Conservation (phyloP, 2,329 filamentous ascomycete genomes). For the Polychaeton citri region DNA sequence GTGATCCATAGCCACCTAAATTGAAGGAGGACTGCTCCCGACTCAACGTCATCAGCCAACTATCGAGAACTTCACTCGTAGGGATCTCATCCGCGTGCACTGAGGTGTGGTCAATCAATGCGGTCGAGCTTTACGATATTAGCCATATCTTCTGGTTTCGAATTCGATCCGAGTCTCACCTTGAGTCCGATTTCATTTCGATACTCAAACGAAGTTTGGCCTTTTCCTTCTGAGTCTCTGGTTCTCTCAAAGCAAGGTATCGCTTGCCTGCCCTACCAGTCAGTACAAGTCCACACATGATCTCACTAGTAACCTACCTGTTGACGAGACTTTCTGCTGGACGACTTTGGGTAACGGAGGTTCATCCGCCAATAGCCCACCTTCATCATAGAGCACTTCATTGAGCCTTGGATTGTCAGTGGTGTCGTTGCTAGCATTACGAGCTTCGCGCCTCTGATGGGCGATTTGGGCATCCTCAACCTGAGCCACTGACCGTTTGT, state of each 20-base stretch:
- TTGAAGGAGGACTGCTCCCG: constrained; percentile 8
- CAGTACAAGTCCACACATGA: background rate
- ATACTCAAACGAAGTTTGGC: no score
- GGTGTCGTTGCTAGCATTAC: background rate
- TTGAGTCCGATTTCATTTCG: no score
- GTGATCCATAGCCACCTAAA: constrained; percentile 3
- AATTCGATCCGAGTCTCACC: no score
- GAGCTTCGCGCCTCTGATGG: constrained; percentile 1
- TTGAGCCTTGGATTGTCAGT: constrained; percentile 3
- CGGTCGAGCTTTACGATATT: no score
- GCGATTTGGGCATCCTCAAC: background rate
- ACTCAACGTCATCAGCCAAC: constrained; percentile 13
- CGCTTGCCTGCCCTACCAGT: constrained; percentile 1
- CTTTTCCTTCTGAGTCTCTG: no score
- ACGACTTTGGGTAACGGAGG: constrained; percentile 12
- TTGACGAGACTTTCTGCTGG: constrained; percentile 21
- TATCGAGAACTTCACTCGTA: constrained; percentile 14
- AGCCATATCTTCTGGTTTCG: no score
- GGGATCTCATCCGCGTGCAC: constrained; percentile 18
- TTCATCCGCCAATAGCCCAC: constrained; percentile 12
- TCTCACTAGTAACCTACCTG: constrained; percentile 12
- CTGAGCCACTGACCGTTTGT: constrained; percentile 2
- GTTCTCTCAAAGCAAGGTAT: constrained; percentile 11
- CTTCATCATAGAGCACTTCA: constrained; percentile 13
- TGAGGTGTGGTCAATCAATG: no score